Evolutionary conservation across 2,329 filamentous ascomycete genomes (phyloP), one percentile per base, ranked within the genome.

Genomic region (Neofusicoccum sp.): DNA sequence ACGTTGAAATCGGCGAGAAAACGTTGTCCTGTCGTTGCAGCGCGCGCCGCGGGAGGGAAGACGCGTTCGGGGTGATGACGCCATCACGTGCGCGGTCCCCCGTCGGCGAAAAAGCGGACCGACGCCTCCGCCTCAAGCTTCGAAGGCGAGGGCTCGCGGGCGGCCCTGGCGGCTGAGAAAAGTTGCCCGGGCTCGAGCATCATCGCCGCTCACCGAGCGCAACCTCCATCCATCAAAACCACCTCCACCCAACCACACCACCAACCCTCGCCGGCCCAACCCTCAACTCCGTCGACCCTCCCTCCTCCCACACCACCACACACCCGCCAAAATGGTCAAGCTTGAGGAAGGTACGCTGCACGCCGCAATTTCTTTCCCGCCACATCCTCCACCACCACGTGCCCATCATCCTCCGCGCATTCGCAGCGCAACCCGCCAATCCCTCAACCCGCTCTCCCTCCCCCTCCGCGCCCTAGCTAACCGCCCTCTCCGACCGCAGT

Each of bases 271-370:
- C 45, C 51, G 28, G 31, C 20, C 14, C 28, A n/a, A 44, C 30
- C 16, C 20, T 7, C 54, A 51, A 9, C 20, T 30, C 20, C 45
- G n/a, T 16, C 45, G 6, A 14, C 26, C 28, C 26, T 16, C 36
- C 16, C 6, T 40, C 14, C 31, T 30, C 31, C 12, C 26, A n/a
- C 28, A 14, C 47, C 6, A 53, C n/a, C 26, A n/a, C 38, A 59
- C n/a, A 34, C 12, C 64, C 63, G 66, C 61, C 79, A 87, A 77
- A 70, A 97, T 98, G 93, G 93, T 98, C 78, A 91, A 93, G 79
- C 90, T 98, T 74, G 90, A 91, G 75, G 93, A 98, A 83, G 59
- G 59, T 61, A n/a, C 38, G 58, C 40, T 8, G 11, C 26, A 16
- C 41, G 14, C 24, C 33, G 24, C 49, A 57, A 45, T 43, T 28